A percentile compares a stretch with the other conserved stretches of the same genome.
Conservation (phyloP, 2,329 filamentous ascomycete species). For the Paraconiothyrium brasiliense region DNA sequence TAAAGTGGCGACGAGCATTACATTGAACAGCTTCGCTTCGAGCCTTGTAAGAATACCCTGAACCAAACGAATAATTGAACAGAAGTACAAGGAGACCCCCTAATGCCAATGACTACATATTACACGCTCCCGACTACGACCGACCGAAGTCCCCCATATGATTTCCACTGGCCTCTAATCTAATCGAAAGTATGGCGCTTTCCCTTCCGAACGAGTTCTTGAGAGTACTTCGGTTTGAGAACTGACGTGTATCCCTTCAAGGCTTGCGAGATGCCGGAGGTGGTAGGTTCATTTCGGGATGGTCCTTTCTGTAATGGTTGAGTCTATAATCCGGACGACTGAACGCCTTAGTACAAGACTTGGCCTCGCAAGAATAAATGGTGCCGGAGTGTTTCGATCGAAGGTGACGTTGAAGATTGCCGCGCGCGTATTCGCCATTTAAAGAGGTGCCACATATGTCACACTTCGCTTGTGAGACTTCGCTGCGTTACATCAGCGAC, state of each 20-base stretch:
- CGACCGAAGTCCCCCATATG: too few species aligned
- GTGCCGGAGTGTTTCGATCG: constrained; percentile 5
- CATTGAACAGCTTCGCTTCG: background rate
- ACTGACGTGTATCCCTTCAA: background rate
- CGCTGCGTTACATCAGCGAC: background rate
- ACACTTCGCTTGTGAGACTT: background rate
- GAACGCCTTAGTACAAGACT: background rate
- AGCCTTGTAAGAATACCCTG: too few species aligned
- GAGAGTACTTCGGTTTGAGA: background rate
- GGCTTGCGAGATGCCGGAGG: background rate
- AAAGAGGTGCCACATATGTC: background rate
- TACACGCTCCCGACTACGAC: too few species aligned
- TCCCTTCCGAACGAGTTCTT: background rate
- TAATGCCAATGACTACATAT: too few species aligned
- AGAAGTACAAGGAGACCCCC: too few species aligned
- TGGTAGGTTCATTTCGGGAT: background rate
- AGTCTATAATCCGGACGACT: background rate
- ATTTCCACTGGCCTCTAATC: too few species aligned
- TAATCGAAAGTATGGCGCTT: too few species aligned
- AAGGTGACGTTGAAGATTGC: constrained; percentile 12
- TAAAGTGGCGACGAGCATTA: background rate
- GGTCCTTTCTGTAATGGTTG: constrained; percentile 3
- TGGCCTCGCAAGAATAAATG: background rate
- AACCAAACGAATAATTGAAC: too few species aligned
- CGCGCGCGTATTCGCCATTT: constrained; percentile 12